Percentiles rank a stretch among this genome's conserved stretches.
Evolutionary conservation across 208 protist genomes (phyloP).

Genomic region (Trypanosoma vivax): DNA sequence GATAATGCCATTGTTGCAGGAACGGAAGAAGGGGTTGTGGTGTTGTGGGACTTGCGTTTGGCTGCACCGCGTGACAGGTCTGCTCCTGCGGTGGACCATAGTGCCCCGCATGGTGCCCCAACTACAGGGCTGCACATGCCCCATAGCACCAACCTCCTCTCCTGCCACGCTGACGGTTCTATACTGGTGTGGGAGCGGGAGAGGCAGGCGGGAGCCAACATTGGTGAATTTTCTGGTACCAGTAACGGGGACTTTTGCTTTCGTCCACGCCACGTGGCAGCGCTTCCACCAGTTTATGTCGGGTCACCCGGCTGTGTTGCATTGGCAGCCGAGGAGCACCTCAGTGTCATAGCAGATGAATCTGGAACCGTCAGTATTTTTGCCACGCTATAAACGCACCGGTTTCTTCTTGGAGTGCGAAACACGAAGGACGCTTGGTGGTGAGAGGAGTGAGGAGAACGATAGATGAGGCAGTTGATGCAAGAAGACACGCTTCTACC

Average conservation of each 20-base stretch:
- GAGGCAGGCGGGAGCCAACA: slow-evolving; percentile 1
- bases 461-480: no score
- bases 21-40: slow-evolving; percentile 50
- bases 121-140: slow-evolving; percentile 56
- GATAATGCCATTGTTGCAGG: slow-evolving; percentile 48
- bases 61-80: slow-evolving; percentile 8
- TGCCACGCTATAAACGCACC: no score
- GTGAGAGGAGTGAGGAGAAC: no score
- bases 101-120: slow-evolving; percentile 18
- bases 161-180: slow-evolving; percentile 45
- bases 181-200: slow-evolving; percentile 36
- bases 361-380: no score
- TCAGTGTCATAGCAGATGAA: no score
- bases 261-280: not conserved
- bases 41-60: slow-evolving; percentile 54
- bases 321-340: not conserved
- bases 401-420: no score
- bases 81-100: slow-evolving; percentile 21
- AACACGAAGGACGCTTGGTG: no score
- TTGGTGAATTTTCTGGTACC: no score
- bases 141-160: slow-evolving; percentile 39
- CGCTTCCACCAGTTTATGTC: not conserved
- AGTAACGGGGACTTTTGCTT: slow-evolving; percentile 18
- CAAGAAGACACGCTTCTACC: no score
- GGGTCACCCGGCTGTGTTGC: not conserved